A percentile compares a stretch with the other conserved stretches of the same genome.
Conservation (phyloP, 257 asterid species). For the Paulownia fortunei region DNA sequence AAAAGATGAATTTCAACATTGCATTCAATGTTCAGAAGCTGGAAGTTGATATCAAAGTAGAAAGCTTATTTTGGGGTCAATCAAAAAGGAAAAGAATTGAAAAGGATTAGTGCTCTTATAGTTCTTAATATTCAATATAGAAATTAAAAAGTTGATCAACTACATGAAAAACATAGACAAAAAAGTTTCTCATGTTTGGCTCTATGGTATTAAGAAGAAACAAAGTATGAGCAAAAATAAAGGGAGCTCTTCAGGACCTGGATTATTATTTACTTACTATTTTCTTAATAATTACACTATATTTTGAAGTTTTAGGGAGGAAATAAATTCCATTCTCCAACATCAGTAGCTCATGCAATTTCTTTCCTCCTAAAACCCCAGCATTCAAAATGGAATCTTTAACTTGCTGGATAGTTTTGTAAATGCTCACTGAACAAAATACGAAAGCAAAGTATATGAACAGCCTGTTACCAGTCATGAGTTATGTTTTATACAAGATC, state of each 20-base stretch:
- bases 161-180: background rate
- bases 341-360: background rate
- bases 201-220: background rate
- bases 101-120: background rate
- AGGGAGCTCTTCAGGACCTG: background rate
- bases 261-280: background rate
- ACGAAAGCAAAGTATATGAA: background rate
- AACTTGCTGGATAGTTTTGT: background rate
- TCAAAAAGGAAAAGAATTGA: background rate
- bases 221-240: background rate
- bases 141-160: background rate
- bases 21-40: background rate
- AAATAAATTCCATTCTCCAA: background rate
- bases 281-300: constrained; percentile 1
- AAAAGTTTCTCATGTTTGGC: background rate
- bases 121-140: background rate
- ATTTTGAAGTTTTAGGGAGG: background rate
- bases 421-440: background rate
- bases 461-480: background rate
- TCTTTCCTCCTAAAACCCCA: background rate
- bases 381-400: background rate
- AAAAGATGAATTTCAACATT: background rate
- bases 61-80: background rate
- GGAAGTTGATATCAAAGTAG: background rate
- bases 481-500: background rate